Evolutionary conservation across 2,329 filamentous ascomycete species (phyloP), one percentile per base, ranked within the genome.

Genomic region (Fusarium sp.): DNA sequence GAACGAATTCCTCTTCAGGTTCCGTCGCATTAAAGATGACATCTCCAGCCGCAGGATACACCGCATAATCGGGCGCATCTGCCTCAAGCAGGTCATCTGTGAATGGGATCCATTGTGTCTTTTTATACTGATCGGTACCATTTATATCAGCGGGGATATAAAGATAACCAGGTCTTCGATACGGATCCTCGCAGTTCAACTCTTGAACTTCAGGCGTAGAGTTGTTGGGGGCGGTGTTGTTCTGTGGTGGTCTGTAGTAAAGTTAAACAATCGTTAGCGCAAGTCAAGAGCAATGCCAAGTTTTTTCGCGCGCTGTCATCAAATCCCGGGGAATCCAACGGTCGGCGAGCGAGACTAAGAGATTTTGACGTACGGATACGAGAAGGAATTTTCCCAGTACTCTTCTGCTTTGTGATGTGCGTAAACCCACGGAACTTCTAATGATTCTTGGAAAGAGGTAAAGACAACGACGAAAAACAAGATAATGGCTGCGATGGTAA

Each of bases 1-100:
- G n/a, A n/a, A 66, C 42, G 50, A 66, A 70, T 4, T 61, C 62
- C 5, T 59, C 41, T 26, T 75, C 72, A 8, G 67, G 79, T 5
- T 85, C 79, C 0, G 90, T 92, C 30, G 92, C 92, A 76, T 94
- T 94, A 7, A 91, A 92, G 81, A 94, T 82, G 57, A 91, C 90
- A 1, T 89, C 82, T 13, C 70, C 71, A 4, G 71, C 66, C 4
- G 67, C 55, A 48, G 84, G 81, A 11, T 83, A 70, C 10, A 82
- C 77, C 12, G 92, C 79, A 4, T 84, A 77, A 15, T 84, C 77
- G 0, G 87, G 88, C 0, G 83, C 79, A 4, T 85, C 79, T 8
- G 92, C 90, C 64, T 94, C 92, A 1, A 89, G 86, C 70, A 93
- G 94, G 8, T 73, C 55, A 14, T 75, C 65, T 15, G 61, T 70